These are phyloP conservation scores for Phyllosticta paracitricarpa DNA, from an alignment of 2,329 filamentous ascomycete species.

Conservation along the genomic window DNA sequence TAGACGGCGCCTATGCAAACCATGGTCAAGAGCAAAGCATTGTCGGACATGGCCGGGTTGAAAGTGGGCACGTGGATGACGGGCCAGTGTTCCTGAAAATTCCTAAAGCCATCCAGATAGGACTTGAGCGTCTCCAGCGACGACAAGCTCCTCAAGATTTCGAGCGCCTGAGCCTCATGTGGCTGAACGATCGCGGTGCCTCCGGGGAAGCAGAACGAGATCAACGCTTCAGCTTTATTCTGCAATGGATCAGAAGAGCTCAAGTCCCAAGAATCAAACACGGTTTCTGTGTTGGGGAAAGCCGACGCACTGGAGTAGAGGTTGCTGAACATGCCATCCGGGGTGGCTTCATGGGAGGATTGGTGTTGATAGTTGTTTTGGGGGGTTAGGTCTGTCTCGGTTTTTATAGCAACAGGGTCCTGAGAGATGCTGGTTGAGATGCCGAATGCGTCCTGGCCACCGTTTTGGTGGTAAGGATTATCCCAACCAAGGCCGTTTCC, in stretches of 20 bases:
- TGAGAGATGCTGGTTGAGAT: constrained; percentile 38
- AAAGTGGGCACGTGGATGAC: constrained; percentile 64
- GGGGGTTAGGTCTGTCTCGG: constrained; percentile 32
- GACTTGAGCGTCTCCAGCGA: constrained; percentile 59
- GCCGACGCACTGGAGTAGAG: constrained; percentile 36
- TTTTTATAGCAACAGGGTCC: constrained; percentile 33
- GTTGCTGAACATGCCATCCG: constrained; percentile 40
- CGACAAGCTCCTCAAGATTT: constrained; percentile 46
- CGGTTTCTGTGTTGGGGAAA: constrained; percentile 29
- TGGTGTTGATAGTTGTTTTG: constrained; percentile 25
- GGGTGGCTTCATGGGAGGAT: constrained; percentile 33
- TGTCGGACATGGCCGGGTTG: constrained; percentile 54
- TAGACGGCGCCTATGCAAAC: constrained; percentile 68
- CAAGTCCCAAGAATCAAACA: constrained; percentile 33
- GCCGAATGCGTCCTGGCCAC: constrained; percentile 37
- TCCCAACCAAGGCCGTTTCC: constrained; percentile 34
- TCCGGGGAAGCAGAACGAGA: constrained; percentile 42
- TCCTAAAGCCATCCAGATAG: constrained; percentile 60
- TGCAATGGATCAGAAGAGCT: constrained; percentile 34
- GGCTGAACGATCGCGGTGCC: constrained; percentile 9
- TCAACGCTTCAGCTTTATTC: constrained; percentile 34
- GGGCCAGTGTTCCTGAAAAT: constrained; percentile 65
- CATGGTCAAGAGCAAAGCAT: constrained; percentile 58
- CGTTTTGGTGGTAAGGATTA: constrained; percentile 32
- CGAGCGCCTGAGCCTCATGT: constrained; percentile 38